Evolutionary conservation across 192 early-diverging fungal species (phyloP), one percentile per base, ranked within the genome.

Genomic region (Coemansia sp.): DNA sequence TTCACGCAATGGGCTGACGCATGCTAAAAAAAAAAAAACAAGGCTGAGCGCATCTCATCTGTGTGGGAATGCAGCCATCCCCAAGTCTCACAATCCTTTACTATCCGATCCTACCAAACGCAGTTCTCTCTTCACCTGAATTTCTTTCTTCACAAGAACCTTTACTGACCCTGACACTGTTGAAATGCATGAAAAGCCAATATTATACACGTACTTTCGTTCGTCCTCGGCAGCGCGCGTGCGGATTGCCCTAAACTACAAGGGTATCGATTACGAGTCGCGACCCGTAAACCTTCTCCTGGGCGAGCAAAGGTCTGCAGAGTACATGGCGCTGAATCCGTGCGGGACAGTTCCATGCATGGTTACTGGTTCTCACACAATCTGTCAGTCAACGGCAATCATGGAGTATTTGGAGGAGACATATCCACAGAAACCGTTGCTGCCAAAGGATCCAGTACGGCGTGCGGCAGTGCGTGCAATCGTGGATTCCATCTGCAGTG

Each of bases 391-490:
- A 6, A 61, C 86, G 20, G 89, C 93, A 15, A 95, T 98, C 45
- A 63, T 94, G 20, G 95, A 98, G 66, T 93, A 92, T 65, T 75
- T 98, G 5, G 95, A 97, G 49, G 95, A 97, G 65, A 74, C 84
- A 11, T 63, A 83, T 46, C 87, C 91, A 14, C 84, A 86, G 59
- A 75, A 19, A 14, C 82, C 91, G 13, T 77, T 95, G 43, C 76
- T 97, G 50, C 95, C 95, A 14, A 75, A 74, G 41, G 89, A 92
- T 34, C 82, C 88, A 34, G 56, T 82, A 13, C 73, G 81, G 34
- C 85, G 89, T 8, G 91, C 90, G 35, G 64, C 70, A 63, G 90
- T 93, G 33, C 85, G 93, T 35, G 82, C 88, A 0, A 83, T 98
- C 41, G 83, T 87, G 10, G 75, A 82, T 57, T 73, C 87, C 10